Percentiles rank a stretch among this genome's conserved stretches.
These are phyloP conservation scores for Neurospora tetraspora DNA, from an alignment of 495 filamentous ascomycete species.

Conservation along the genomic window DNA sequence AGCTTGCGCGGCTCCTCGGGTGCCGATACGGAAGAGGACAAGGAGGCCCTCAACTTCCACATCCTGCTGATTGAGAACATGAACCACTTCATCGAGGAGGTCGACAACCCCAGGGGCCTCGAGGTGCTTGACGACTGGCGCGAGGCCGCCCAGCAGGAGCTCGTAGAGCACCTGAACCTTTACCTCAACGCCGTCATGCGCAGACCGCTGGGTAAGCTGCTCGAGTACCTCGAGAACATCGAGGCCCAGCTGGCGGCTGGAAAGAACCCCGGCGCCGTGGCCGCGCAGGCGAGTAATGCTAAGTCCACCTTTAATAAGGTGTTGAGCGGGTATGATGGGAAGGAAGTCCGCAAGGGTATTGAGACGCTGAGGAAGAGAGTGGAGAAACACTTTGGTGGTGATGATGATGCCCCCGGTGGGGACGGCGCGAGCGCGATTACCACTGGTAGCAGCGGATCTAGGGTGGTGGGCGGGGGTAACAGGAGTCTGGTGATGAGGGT, in stretches of 20 bases:
- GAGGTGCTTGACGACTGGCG: conserved; percentile 73
- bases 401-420: conserved; percentile 45
- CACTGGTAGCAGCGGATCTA: neutral
- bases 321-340: conserved; percentile 63
- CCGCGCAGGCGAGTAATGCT: conserved; percentile 66
- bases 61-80: conserved; percentile 97
- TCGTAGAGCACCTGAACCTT: conserved; percentile 76
- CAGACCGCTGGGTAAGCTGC: conserved; percentile 76
- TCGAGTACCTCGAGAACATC: conserved; percentile 80
- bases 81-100: conserved; percentile 92
- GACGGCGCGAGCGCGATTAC: neutral
- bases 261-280: conserved; percentile 40
- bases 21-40: conserved; percentile 62
- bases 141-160: conserved; percentile 62
- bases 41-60: conserved; percentile 91
- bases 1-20: neutral
- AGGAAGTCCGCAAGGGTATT: conserved; percentile 75
- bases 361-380: conserved; percentile 80
- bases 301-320: conserved; percentile 76
- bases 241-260: conserved; percentile 54
- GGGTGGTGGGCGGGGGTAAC: conserved; percentile 3
- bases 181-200: conserved; percentile 84
- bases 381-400: conserved; percentile 92
- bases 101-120: conserved; percentile 58
- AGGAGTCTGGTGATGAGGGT: conserved; percentile 66